Conservation (phyloP, 2,329 filamentous ascomycete species). For the Blastomyces percursus region DNA sequence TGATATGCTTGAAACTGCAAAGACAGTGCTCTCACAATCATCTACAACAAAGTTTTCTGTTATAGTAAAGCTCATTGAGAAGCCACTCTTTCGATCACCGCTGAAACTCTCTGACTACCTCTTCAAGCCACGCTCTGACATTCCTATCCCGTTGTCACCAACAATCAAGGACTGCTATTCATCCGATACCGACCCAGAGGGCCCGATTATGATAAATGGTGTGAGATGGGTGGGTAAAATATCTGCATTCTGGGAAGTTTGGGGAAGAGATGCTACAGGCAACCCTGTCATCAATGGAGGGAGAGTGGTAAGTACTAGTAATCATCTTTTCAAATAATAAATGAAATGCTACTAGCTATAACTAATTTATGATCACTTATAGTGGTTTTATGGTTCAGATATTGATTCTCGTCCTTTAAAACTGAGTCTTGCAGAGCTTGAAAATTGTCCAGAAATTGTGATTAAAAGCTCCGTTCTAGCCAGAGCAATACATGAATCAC, state of each 20-base stretch:
- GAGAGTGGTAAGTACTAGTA: neutral
- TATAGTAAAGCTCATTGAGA: neutral
- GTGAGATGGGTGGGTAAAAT: neutral
- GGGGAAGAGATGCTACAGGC: neutral
- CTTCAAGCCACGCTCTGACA: no score
- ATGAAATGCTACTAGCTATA: neutral
- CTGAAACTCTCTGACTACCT: neutral
- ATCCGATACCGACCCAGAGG: neutral
- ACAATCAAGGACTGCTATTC: neutral
- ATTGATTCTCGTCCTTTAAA: neutral
- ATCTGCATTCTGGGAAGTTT: neutral
- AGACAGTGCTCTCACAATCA: neutral
- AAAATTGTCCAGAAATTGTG: neutral
- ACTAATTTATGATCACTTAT: neutral
- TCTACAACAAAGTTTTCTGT: neutral
- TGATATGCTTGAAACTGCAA: neutral
- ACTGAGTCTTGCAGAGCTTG: neutral
- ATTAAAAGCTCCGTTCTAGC: neutral
- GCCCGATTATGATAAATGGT: neutral
- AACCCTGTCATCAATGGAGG: neutral
- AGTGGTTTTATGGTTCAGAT: neutral
- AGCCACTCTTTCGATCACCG: neutral
- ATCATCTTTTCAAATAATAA: neutral
- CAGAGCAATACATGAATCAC: neutral
- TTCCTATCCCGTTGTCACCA: neutral